phyloP scores from a whole-genome alignment of 495 filamentous ascomycete genomes.

The Evansstolkia leycettana region DNA sequence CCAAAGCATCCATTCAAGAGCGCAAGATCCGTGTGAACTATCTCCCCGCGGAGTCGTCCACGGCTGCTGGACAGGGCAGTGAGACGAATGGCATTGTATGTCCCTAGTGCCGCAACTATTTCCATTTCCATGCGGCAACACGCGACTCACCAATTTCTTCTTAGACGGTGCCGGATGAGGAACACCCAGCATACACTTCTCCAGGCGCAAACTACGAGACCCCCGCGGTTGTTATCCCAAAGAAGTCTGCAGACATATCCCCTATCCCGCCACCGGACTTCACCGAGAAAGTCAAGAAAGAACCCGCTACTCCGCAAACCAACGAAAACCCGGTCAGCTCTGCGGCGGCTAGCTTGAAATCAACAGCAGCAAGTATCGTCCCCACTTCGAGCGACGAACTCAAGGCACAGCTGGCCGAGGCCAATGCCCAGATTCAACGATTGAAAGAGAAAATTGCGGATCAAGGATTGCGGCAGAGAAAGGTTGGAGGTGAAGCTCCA shows the following conservation, averaged over 20 bases:
- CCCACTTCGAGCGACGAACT: slow-evolving; percentile 49
- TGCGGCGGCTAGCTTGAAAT: slow-evolving; percentile 19
- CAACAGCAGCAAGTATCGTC: slow-evolving; percentile 28
- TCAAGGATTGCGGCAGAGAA: slow-evolving; percentile 59
- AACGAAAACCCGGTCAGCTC: slow-evolving; percentile 10
- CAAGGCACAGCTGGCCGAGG: slow-evolving; percentile 59
- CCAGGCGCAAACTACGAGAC: slow-evolving; percentile 40
- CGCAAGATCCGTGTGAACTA: slow-evolving; percentile 93
- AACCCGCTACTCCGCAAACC: slow-evolving; percentile 21
- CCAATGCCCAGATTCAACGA: slow-evolving; percentile 58
- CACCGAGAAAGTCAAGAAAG: slow-evolving; percentile 28
- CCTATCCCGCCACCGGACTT: slow-evolving; percentile 31
- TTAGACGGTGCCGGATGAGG: slow-evolving; percentile 23
- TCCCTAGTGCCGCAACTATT: slow-evolving; percentile 4
- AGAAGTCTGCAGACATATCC: slow-evolving; percentile 19
- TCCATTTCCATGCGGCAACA: not conserved
- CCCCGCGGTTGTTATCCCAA: slow-evolving; percentile 27
- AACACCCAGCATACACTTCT: slow-evolving; percentile 45
- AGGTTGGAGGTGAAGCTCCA: slow-evolving; percentile 31
- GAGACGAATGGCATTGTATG: slow-evolving; percentile 36
- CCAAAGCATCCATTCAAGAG: slow-evolving; percentile 70
- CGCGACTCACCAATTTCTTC: slow-evolving; percentile 1
- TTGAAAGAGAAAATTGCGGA: slow-evolving; percentile 60
- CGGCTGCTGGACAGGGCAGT: slow-evolving; percentile 24
- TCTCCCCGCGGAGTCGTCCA: slow-evolving; percentile 45